These are phyloP conservation scores for Niveomyces coronatus DNA, from an alignment of 2,329 filamentous ascomycete genomes.

Conservation along the genomic window DNA sequence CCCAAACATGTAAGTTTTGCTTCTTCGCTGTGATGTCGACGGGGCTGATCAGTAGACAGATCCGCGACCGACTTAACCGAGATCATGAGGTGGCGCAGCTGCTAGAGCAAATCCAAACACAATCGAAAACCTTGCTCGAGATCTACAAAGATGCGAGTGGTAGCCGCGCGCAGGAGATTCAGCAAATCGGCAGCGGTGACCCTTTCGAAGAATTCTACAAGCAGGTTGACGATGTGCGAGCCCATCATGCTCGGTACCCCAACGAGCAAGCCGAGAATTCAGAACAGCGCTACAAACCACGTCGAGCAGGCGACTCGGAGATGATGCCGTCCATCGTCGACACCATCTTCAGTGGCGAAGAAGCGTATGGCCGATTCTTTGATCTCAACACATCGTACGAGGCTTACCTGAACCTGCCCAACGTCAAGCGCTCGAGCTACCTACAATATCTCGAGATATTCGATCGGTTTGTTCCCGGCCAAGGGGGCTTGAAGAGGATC, in stretches of 20 bases:
- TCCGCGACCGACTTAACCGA: constrained; percentile 77
- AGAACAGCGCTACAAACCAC: constrained; percentile 76
- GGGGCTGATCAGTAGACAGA: constrained; percentile 38
- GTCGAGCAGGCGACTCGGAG: constrained; percentile 53
- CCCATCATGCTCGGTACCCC: constrained; percentile 83
- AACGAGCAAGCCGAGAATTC: constrained; percentile 94
- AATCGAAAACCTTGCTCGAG: constrained; percentile 68
- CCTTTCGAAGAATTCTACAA: constrained; percentile 87
- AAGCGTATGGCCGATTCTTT: constrained; percentile 85
- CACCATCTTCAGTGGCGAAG: constrained; percentile 89
- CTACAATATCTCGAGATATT: constrained; percentile 89
- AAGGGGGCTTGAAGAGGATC: constrained; percentile 61
- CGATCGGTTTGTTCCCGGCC: constrained; percentile 70
- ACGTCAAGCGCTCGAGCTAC: constrained; percentile 76
- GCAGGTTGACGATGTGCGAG: constrained; percentile 69
- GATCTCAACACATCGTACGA: constrained; percentile 81
- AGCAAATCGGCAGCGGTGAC: constrained; percentile 74
- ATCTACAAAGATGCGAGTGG: constrained; percentile 77
- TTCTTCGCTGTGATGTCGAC: constrained; percentile 12
- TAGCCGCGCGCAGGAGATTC: constrained; percentile 65
- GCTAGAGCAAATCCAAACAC: constrained; percentile 75
- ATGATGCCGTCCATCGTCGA: constrained; percentile 62
- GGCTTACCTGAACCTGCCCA: constrained; percentile 78
- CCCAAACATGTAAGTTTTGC: constrained; percentile 63
- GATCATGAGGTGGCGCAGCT: constrained; percentile 89